phyloP scores from a whole-genome alignment of 2,329 filamentous ascomycete genomes.

The Neocucurbitaria cava region DNA sequence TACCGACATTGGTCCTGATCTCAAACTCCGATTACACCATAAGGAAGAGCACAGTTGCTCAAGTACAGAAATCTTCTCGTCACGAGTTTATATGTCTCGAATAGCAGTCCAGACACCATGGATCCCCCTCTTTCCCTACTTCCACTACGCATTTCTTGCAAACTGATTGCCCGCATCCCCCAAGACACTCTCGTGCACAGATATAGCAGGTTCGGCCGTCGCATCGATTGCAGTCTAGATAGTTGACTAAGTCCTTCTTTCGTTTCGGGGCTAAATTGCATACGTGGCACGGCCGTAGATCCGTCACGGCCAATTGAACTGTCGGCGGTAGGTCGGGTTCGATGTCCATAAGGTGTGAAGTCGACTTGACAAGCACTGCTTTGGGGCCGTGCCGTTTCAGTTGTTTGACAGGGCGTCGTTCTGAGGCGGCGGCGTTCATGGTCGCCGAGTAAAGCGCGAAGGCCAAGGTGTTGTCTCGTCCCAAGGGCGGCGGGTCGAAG shows the following conservation, averaged over 20 bases:
- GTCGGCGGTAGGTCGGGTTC: conserved; percentile 21
- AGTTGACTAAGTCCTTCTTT: conserved; percentile 70
- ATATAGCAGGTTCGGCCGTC: conserved; percentile 69
- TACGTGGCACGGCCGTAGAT: conserved; percentile 66
- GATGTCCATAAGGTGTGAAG: conserved; percentile 45
- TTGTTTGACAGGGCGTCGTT: conserved; percentile 42
- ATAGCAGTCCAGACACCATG: conserved; percentile 69
- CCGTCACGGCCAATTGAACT: conserved; percentile 13
- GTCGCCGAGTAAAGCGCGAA: conserved; percentile 12
- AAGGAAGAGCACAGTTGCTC: neutral
- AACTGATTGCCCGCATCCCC: conserved; percentile 58
- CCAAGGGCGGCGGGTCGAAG: conserved; percentile 18
- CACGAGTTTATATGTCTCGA: conserved; percentile 30
- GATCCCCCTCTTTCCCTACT: conserved; percentile 67
- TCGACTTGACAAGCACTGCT: conserved; percentile 29
- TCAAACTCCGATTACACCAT: neutral
- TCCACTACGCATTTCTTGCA: conserved; percentile 76
- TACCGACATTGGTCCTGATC: too few species aligned
- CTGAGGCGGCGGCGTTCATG: conserved; percentile 16
- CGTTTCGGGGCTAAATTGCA: conserved; percentile 71
- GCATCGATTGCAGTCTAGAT: conserved; percentile 69
- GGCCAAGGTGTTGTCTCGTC: conserved; percentile 20
- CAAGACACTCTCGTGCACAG: conserved; percentile 70
- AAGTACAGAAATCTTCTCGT: neutral
- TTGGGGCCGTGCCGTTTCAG: conserved; percentile 34